Base-by-base conservation (phyloP, 352 stramenopile species). In the Pelagophyceae sp. region DNA sequence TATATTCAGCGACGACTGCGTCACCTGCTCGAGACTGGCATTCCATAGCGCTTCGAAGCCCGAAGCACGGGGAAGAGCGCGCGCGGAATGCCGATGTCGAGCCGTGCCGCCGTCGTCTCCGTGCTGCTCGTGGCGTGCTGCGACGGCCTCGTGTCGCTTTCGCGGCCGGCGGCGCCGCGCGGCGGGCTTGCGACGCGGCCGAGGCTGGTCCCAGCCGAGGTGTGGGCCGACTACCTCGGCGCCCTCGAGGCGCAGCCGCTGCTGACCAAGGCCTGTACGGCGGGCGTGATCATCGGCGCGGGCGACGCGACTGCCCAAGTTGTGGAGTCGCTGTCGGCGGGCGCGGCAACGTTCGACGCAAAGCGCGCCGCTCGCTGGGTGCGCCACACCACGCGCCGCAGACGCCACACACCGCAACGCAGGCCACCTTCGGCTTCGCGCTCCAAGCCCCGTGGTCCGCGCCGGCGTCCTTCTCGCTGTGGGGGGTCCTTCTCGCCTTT, bases 221-320 rank as follows among this genome's bases (percentile, higher is more conserved):
- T 80, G 25, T 83, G 79, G 79, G 38, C 60, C 35, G 75, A 50
- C 0, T 93, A 93, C 82, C 83, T 89, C 51, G 78, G 79, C 38
- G 87, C 85, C 76, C 79, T 93, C 67, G 81, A 79, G 23, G 61
- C 82, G 60, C 81, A 79, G 33, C 88, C 88, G 72, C 78, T 92
- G 77, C 45, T 90, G 71, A 92, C 87, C 35, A 93, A 92, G 84
- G 83, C 82, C 58, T 75, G 90, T 54, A 92, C 88, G 37, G 90
- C 88, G 15, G 82, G 81, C 37, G 70, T 85, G 35, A 82, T 93
- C 78, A 91, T 93, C 78, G 86, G 87, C 29, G 77, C 87, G 32
- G 88, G 87, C 6, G 88, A 92, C 72, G 83, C 83, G 63, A 76
- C 87, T 40, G 88, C 88, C 17, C 88, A 92, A 80, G 75, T 78